Conservation (phyloP, 371 early-diverging fungal species). For the Nematocida sp. region DNA sequence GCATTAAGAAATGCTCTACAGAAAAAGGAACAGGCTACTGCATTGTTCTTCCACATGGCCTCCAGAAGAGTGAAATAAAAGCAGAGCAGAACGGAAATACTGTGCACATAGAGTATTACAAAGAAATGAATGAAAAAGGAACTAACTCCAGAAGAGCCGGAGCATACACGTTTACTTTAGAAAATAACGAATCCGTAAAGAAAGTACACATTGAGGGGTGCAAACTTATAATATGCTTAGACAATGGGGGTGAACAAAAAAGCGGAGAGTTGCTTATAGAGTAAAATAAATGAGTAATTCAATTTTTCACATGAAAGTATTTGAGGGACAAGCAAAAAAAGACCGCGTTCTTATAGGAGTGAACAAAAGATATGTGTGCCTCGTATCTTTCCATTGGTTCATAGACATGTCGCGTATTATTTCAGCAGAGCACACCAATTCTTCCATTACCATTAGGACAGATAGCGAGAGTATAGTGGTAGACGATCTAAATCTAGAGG, state of each 20-base stretch:
- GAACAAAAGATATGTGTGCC: slow-evolving; percentile 21
- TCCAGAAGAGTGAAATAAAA: slow-evolving; percentile 13
- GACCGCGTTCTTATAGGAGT: slow-evolving; percentile 14
- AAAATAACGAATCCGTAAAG: background rate
- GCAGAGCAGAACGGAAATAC: background rate
- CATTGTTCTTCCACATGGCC: slow-evolving; percentile 9
- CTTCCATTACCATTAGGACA: background rate
- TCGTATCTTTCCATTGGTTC: background rate
- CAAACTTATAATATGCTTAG: background rate
- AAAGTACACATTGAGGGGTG: background rate
- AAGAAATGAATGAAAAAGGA: slow-evolving; percentile 17
- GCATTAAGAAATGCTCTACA: background rate
- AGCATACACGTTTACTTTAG: background rate
- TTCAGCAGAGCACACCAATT: background rate
- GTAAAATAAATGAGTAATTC: background rate
- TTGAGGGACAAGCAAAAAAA: slow-evolving; percentile 9
- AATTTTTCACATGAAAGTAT: slow-evolving; percentile 39
- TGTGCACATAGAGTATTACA: slow-evolving; percentile 23
- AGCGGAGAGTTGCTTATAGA: background rate
- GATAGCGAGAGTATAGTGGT: background rate
- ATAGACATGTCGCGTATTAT: background rate
- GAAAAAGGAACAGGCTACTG: background rate
- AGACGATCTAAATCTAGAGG: background rate
- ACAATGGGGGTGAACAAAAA: background rate
- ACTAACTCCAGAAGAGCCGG: background rate